Conservation (phyloP, 768 basidiomycete species). For the Trichaptum fuscoviolaceum region DNA sequence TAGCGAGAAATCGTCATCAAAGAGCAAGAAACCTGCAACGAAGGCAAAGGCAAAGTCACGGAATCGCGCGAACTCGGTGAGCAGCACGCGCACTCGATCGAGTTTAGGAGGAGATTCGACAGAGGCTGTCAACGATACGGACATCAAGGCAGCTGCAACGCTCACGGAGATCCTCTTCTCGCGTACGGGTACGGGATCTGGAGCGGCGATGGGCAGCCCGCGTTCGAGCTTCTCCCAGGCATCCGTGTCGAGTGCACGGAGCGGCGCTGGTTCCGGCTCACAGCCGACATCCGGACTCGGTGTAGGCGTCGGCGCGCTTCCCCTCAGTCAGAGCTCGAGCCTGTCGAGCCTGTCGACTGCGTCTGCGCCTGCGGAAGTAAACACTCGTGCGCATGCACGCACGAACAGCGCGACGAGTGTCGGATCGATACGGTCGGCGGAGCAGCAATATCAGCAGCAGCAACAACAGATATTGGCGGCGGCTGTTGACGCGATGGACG, state of each 20-base stretch:
- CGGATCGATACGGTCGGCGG: not conserved
- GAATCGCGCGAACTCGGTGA: constrained; percentile 43
- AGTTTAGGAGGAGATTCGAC: constrained; percentile 8
- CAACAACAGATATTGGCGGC: constrained; percentile 8
- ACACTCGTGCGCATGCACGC: not conserved
- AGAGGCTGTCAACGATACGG: constrained; percentile 35
- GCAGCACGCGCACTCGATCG: constrained; percentile 38
- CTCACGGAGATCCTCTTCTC: constrained; percentile 61
- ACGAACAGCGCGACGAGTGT: not conserved
- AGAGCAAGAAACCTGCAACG: constrained; percentile 14
- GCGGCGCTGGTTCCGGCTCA: constrained; percentile 40
- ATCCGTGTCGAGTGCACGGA: not conserved
- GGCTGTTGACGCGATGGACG: not conserved
- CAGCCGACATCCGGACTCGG: constrained; percentile 36
- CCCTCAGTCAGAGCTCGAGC: constrained; percentile 32
- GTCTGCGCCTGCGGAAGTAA: not conserved
- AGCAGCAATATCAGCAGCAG: constrained; percentile 3
- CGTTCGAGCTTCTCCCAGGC: constrained; percentile 53
- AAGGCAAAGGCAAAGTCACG: constrained; percentile 20
- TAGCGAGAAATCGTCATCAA: constrained; percentile 10
- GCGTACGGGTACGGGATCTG: constrained; percentile 56
- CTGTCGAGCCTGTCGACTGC: constrained; percentile 29
- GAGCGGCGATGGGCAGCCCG: constrained; percentile 38
- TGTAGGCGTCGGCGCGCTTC: constrained; percentile 20
- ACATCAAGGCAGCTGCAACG: constrained; percentile 81